Evolutionary conservation across 108 stramenopile genomes (phyloP), one percentile per base, ranked within the genome.

Genomic region (Cafeteria roenbergensis): DNA sequence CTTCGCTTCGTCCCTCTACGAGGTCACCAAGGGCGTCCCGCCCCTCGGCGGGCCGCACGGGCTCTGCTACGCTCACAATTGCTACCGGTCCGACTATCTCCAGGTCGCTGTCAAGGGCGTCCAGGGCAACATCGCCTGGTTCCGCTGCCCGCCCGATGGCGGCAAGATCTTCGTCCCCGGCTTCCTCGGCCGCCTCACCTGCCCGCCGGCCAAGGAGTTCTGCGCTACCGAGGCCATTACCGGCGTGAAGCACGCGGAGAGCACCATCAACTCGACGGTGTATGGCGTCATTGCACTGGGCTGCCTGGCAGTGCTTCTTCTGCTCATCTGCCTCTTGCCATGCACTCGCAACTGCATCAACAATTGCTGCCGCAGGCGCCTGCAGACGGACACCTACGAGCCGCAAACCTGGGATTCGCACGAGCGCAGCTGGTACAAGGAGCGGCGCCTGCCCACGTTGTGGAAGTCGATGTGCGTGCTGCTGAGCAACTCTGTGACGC

Each of bases 161-260:
- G 59, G 59, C 34, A 61, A 61, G 37, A 12, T 61, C 21, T 61
- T 22, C 37, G 30, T 61, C 37, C 17, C 59, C 20, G 59, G 59
- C 2, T 61, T 37, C 37, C 8, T 2, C 8, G 59, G 59, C 20
- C 2, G 20, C 8, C 2, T 61, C 20, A 8, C 8, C n/a, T 61
- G 59, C 37, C 59, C 59, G 3, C 36, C 34, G 3, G 34, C 59
- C 20, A 1, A 38, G 37, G 22, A 28, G 29, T 61, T 61, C 37
- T 61, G 59, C 37, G 21, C 20, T 20, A 8, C 9, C 17, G n/a
- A 61, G 8, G 37, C 8, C 21, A 22, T 61, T 6, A 61, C 59
- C 17, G 59, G 59, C 22, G 24, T 61, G 2, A 61, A 61, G 59
- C 30, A 37, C n/a, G 24, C 37, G 2, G 59, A 61, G 37, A 61